Conservation (phyloP, 805 yeast genomes). For the Lachancea kluyveri region DNA sequence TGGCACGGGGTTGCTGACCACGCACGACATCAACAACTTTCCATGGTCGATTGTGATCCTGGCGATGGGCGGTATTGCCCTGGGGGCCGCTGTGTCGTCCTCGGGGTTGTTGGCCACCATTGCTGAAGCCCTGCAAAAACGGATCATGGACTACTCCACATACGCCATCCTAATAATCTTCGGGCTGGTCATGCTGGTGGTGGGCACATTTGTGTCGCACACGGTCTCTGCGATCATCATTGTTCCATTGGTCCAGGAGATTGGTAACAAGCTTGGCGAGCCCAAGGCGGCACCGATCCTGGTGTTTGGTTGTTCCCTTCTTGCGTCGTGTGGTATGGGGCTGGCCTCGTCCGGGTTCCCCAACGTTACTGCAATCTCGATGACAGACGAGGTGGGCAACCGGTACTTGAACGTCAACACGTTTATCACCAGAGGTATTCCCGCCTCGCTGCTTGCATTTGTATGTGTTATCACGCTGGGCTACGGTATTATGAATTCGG, state of each 20-base stretch:
- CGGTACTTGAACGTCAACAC: conserved; percentile 77
- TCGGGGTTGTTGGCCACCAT: conserved; percentile 80
- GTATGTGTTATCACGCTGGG: conserved; percentile 71
- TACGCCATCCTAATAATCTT: conserved; percentile 74
- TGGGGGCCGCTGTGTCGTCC: conserved; percentile 90
- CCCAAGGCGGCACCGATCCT: conserved; percentile 59
- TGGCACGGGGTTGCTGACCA: conserved; percentile 78
- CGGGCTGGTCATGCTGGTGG: conserved; percentile 73
- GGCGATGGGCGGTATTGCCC: conserved; percentile 96
- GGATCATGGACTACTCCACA: conserved; percentile 54
- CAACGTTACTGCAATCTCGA: conserved; percentile 94
- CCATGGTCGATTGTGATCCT: conserved; percentile 94
- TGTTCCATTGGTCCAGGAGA: conserved; percentile 82
- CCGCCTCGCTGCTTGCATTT: conserved; percentile 74
- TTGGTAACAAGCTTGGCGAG: conserved; percentile 63
- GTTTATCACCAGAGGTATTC: conserved; percentile 87
- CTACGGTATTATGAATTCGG: conserved; percentile 58
- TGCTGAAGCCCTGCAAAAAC: conserved; percentile 60
- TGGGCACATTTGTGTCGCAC: conserved; percentile 94
- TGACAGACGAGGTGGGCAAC: conserved; percentile 86
- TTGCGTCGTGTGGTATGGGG: conserved; percentile 95
- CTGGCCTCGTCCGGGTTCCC: conserved; percentile 97
- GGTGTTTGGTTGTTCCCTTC: conserved; percentile 44
- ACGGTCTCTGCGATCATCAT: conserved; percentile 94
- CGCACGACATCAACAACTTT: conserved; percentile 87